Evolutionary conservation across 768 basidiomycete species (phyloP).

Genomic region (Suillus hirtellus): DNA sequence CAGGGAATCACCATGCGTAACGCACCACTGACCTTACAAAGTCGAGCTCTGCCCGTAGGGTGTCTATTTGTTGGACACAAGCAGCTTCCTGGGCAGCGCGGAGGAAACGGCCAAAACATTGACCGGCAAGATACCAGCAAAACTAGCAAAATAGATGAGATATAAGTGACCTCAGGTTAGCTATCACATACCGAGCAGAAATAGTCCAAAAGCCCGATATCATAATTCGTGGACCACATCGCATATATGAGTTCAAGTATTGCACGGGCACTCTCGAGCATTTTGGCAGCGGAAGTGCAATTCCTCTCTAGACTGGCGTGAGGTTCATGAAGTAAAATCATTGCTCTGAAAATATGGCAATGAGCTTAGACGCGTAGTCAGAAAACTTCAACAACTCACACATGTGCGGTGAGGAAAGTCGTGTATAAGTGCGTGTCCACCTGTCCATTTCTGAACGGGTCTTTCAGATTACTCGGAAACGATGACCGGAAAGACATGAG

Average conservation of each 20-base stretch:
- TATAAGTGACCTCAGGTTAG: constrained; percentile 3
- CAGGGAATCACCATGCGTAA: background rate
- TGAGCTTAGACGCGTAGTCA: constrained; percentile 29
- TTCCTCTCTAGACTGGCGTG: constrained; percentile 62
- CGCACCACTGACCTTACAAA: constrained; percentile 57
- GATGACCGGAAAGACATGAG: constrained; percentile 58
- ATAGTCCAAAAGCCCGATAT: constrained; percentile 67
- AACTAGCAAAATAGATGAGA: constrained; percentile 39
- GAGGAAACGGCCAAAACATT: constrained; percentile 66
- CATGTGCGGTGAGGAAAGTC: constrained; percentile 31
- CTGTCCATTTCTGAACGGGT: constrained; percentile 52
- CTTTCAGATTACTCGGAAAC: constrained; percentile 55
- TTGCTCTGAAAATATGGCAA: constrained; percentile 45
- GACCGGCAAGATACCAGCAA: constrained; percentile 69
- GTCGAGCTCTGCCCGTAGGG: constrained; percentile 61
- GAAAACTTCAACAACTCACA: constrained; percentile 25
- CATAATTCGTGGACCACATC: constrained; percentile 70
- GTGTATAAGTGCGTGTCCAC: constrained; percentile 62
- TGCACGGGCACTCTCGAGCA: constrained; percentile 63
- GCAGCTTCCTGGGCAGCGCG: constrained; percentile 61
- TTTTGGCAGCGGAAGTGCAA: constrained; percentile 69
- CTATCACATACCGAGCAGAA: constrained; percentile 58
- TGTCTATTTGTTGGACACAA: constrained; percentile 55
- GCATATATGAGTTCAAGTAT: constrained; percentile 68
- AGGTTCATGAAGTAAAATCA: constrained; percentile 73